Conservation (phyloP, 768 basidiomycete genomes). For the Rhizopogon vesiculosus region DNA sequence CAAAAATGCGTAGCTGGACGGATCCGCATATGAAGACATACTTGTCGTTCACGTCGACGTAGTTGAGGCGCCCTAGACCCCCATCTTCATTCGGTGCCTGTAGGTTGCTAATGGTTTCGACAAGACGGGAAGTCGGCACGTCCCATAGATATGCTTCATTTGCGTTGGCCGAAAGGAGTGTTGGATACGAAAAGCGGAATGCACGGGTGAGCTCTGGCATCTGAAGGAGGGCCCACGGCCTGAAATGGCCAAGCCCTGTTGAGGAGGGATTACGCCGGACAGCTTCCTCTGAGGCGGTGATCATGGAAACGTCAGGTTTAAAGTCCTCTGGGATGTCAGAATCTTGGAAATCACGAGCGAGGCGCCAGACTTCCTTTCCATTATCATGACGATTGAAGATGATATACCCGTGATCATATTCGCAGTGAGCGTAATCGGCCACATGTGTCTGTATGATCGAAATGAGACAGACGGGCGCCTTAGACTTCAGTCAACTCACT, state of each 20-base stretch:
- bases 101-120: constrained; percentile 43
- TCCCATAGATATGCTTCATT: constrained; percentile 58
- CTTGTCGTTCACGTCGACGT: constrained; percentile 58
- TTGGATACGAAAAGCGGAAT: constrained; percentile 67
- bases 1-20: constrained; percentile 47
- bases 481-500: neutral
- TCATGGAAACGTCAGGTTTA: constrained; percentile 28
- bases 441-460: constrained; percentile 5
- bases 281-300: constrained; percentile 17
- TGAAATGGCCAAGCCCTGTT: constrained; percentile 45
- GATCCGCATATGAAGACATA: constrained; percentile 59
- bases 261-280: constrained; percentile 7
- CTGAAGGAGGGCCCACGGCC: constrained; percentile 54
- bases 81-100: constrained; percentile 16
- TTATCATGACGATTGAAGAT: constrained; percentile 59
- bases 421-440: constrained; percentile 54
- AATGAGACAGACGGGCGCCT: neutral
- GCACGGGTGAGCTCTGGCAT: constrained; percentile 43
- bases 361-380: constrained; percentile 71
- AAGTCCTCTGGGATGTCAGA: constrained; percentile 18
- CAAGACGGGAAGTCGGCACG: constrained; percentile 42
- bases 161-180: constrained; percentile 45
- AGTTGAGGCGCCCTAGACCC: constrained; percentile 36
- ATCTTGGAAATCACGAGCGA: constrained; percentile 27
- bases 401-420: constrained; percentile 68